Conservation (phyloP, 2,329 filamentous ascomycete genomes). For the Alternaria triticimaculans region DNA sequence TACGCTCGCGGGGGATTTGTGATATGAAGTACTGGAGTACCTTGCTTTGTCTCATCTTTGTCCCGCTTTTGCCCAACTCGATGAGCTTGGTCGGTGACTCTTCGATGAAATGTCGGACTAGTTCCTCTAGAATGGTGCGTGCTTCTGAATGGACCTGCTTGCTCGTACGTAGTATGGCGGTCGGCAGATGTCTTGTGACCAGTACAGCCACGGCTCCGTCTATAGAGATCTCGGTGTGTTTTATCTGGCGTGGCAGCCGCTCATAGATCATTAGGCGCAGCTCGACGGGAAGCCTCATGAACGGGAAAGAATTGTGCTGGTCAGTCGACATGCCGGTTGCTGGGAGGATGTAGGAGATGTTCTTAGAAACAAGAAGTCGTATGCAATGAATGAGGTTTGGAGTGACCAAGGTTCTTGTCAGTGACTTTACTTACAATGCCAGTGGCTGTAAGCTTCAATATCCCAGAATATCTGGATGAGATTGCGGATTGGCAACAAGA, state of each 20-base stretch:
- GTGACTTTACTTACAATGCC: not conserved
- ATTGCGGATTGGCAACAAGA: not conserved
- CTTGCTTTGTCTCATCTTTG: not conserved
- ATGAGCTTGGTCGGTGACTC: not conserved
- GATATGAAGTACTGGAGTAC: not conserved
- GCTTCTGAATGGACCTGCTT: not conserved
- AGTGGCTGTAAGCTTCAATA: not conserved
- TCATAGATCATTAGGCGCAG: not conserved
- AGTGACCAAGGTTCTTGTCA: not conserved
- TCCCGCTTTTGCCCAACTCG: not conserved
- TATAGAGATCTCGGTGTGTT: not conserved
- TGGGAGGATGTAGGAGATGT: rapidly evolving
- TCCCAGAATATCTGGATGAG: too few species aligned
- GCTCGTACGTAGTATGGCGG: not conserved
- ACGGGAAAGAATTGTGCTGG: not conserved
- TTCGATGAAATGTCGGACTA: not conserved
- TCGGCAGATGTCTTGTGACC: not conserved
- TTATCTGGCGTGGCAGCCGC: not conserved
- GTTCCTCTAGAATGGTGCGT: rapidly evolving
- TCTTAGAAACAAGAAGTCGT: not conserved
- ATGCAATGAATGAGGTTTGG: not conserved
- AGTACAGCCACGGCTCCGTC: not conserved
- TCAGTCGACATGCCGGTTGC: not conserved
- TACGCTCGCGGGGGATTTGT: not conserved
- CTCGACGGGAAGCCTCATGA: not conserved